Base-by-base conservation (phyloP, 75 land plant species). In the Pinus tabuliformis region DNA sequence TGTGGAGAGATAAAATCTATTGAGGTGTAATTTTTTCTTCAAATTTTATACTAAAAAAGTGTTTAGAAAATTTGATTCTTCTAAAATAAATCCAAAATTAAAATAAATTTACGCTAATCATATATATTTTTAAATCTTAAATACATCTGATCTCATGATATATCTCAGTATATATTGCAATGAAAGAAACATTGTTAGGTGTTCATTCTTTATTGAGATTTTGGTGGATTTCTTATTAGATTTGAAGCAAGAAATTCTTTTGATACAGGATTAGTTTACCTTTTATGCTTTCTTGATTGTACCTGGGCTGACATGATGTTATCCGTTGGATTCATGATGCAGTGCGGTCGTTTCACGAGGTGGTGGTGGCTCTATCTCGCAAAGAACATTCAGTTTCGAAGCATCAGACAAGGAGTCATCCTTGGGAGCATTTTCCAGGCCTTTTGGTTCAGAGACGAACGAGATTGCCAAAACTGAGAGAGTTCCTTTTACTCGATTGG, bases 341-440 rank as follows among this genome's bases (percentile, higher is more conserved):
- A 85, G 78, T 49, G 56, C 80, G 15, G 83, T 75, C 26, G 80
- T 54, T 49, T 92, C 90, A n/a, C 59, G 86, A 18, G 62, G n/a
- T 6, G 60, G 22, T 59, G 62, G 21, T 60, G 95, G 57, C 84
- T 78, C 80, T 91, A 56, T 93, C 78, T 15, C 82, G 9, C 83
- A 79, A 26, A 76, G 83, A 37, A 79, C 79, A 5, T 81, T 84
- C 71, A 90, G 95, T 73, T 83, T 88, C 58, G 90, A 90, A 7
- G 82, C 86, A 3, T 91, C 96, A 57, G 96, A 93, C 56, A 80
- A 62, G 42, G 89, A 89, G 56, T 83, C 94, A 0, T 60, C 77
- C 2, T 21, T 52, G 22, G 20, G 54, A 24, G 39, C 52, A 30
- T 3, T 64, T 61, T 71, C 71, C 75, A 81, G 78, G 3, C 62